These are phyloP conservation scores for Micractinium sp. DNA, from an alignment of 139 green algal species.

Conservation along the genomic window DNA sequence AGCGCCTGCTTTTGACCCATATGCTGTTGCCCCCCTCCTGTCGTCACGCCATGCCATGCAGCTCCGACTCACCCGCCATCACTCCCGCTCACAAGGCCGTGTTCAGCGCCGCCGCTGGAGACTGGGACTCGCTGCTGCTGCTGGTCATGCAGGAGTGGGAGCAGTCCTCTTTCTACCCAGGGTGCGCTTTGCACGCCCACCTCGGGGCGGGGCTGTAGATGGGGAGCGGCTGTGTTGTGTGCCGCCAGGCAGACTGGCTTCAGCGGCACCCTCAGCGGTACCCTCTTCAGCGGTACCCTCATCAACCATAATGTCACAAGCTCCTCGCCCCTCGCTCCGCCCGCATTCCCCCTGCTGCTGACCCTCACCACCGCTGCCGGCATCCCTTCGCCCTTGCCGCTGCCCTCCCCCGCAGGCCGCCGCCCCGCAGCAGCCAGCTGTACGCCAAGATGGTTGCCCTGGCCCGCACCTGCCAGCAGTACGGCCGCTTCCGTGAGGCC, in stretches of 20 bases:
- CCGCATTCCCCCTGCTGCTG: background rate
- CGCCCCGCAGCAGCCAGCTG: constrained; percentile 37
- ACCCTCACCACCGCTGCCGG: background rate
- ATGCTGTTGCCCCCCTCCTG: too few species aligned
- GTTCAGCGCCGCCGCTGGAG: constrained; percentile 46
- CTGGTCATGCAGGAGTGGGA: constrained; percentile 45
- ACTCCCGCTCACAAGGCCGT: constrained; percentile 29
- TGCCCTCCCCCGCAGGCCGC: constrained; percentile 31
- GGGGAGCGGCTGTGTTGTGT: background rate
- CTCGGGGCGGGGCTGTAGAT: background rate
- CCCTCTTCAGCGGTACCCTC: too few species aligned
- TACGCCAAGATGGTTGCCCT: constrained; percentile 43
- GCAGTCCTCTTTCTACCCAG: constrained; percentile 43
- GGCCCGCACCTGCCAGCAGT: constrained; percentile 48
- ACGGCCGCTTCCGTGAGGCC: constrained; percentile 55
- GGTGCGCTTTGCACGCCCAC: constrained; percentile 15
- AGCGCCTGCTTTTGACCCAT: too few species aligned
- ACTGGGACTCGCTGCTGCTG: constrained; percentile 50
- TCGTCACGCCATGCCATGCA: background rate
- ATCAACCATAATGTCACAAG: too few species aligned
- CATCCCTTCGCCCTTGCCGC: background rate
- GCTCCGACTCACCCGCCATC: constrained; percentile 38
- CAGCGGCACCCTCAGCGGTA: too few species aligned
- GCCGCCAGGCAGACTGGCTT: background rate
- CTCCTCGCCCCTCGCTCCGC: background rate